Base-by-base conservation (phyloP, 1,139 yeast species). In the Lodderomyces jiufengensis region DNA sequence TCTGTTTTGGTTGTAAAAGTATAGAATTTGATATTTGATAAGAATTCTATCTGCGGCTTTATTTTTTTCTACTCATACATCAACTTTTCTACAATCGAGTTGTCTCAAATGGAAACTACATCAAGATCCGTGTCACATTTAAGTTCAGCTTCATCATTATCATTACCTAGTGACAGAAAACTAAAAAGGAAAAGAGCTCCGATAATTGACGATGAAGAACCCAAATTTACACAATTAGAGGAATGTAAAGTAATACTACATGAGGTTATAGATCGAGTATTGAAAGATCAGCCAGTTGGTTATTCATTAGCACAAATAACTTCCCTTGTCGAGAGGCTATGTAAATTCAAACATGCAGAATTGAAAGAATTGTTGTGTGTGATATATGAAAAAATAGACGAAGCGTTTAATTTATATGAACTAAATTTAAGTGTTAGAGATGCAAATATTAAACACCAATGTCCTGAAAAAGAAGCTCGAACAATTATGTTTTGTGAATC, bases 311-410 rank as follows among this genome's bases (percentile, higher is more conserved):
- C 56, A 8, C 48, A 51, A 18, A 55, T 64, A 38, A 55, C 62
- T 37, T 47, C 49, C 12, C 48, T 53, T 10, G 63, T 61, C 3
- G 70, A 66, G 43, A 47, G 55, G 10, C 44, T 66, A n/a, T 65
- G 72, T 41, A 50, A 57, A 21, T 55, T 47, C 40, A 61, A 56
- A 37, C 61, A 61, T 32, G 42, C 51, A 3, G 70, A 66, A 43
- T 66, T 63, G 39, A 51, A 63, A 18, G 45, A 44, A 29, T 41
- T 67, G 20, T 52, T 60, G 2, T 52, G 48, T n/a, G 28, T 31
- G 4, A 34, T 66, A 8, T 46, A 41, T 29, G 40, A 32, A 2
- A 52, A 48, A 23, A 47, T 66, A n/a, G 50, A 16, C 9, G 9
- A 15, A 9, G 10, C 35, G 22, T 33, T 20, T 27, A 9, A 32